Evolutionary conservation across 768 basidiomycete species (phyloP).

Genomic region (Epithele typhae): DNA sequence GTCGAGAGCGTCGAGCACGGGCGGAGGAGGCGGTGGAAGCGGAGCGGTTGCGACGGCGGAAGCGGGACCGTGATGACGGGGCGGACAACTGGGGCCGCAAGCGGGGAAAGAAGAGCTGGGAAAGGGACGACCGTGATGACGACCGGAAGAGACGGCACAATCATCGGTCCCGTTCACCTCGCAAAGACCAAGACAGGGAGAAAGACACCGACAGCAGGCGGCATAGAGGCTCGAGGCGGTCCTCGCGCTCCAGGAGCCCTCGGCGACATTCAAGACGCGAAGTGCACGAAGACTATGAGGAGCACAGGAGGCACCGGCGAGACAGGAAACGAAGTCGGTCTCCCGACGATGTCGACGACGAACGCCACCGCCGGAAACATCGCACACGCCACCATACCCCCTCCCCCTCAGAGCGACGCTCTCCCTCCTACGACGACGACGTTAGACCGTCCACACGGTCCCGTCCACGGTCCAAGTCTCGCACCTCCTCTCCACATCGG

Average conservation of each 20-base stretch:
- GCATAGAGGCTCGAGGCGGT: conserved; percentile 2
- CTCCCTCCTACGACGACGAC: no score
- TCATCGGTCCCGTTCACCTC: conserved; percentile 28
- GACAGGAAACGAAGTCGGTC: conserved; percentile 11
- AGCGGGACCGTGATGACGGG: conserved; percentile 33
- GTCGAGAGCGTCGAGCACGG: conserved; percentile 54
- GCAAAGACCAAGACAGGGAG: conserved; percentile 11
- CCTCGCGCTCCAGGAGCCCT: conserved; percentile 2
- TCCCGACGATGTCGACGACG: conserved; percentile 6
- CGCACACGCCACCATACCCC: no score
- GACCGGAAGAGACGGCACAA: conserved; percentile 16
- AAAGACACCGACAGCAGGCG: conserved; percentile 6
- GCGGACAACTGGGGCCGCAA: conserved; percentile 39
- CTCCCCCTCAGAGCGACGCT: no score
- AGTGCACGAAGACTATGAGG: conserved; percentile 10
- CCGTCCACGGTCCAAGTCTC: no score
- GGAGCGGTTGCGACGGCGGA: conserved; percentile 45
- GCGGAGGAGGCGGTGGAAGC: conserved; percentile 77
- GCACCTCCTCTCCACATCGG: no score
- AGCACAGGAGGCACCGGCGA: conserved; percentile 4
- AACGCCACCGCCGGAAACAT: conserved; percentile 2
- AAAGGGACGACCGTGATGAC: conserved; percentile 31
- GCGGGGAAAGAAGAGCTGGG: conserved; percentile 49
- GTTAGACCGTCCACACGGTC: no score
- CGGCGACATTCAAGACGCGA: conserved; percentile 1